Evolutionary conservation across 2,329 filamentous ascomycete species (phyloP), one percentile per base, ranked within the genome.

Genomic region (Clarireedia paspali): DNA sequence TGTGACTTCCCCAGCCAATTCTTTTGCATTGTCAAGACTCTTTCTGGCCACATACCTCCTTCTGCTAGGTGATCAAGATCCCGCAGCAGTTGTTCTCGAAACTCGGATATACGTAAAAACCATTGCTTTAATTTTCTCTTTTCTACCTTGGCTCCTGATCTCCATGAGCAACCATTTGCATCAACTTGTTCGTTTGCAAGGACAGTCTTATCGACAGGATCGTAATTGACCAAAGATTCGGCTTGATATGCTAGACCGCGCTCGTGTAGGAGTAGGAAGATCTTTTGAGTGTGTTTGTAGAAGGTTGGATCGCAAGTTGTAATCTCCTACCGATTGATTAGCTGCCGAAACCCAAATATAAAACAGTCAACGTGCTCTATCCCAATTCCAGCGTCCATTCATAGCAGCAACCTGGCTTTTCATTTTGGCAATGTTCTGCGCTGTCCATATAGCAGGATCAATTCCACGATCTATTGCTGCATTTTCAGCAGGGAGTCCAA

Each of bases 101-200:
- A 94, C 49, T 82, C 80, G 3, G 89, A 92, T 66, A 94, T 95
- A 60, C 84, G 84, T 61, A 95, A 82, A 69, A 95, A 95, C 91
- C 91, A 96, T 70, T 96, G 91, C 71, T 88, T 89, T 48, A 95
- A 75, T 63, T 82, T 81, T 57, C 82, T 76, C 72, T 91, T 88
- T 71, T 94, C 87, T 17, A 95, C 89, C 68, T 87, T 85, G 50
- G 88, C 90, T 9, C 90, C 90, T 1, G 89, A 94, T 56, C 90
- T 82, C 91, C 91, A 96, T 2, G 90, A 95, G 64, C 77, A 82
- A 34, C 91, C 91, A 66, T 89, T 86, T 50, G 87, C 79, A 68
- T 95, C 89, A n/a, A 95, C 89, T 72, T 96, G 91, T 71, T 96
- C 91, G 68, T 96, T 96, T 10, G 91, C 91, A 57, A 96, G 76